Percentiles rank a stretch among this genome's conserved stretches.
Evolutionary conservation across 1,284 basidiomycete genomes (phyloP).

Genomic region (Pyrrhoderma lamaoense): DNA sequence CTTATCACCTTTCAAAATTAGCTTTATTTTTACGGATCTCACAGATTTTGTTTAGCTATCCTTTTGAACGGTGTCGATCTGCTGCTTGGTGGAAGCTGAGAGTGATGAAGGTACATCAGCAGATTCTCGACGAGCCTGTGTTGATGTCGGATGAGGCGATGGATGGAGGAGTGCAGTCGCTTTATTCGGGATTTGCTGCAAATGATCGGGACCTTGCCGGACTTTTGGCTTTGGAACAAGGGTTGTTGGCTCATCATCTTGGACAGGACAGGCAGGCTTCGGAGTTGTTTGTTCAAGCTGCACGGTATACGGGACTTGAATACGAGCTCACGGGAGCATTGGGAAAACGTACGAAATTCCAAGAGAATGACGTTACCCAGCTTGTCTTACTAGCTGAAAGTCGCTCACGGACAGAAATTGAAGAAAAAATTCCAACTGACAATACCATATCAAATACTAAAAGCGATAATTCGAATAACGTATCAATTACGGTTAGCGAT

Average conservation of each 20-base stretch:
- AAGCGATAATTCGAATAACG: slow-evolving; percentile 19
- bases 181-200: slow-evolving; percentile 36
- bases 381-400: slow-evolving; percentile 93
- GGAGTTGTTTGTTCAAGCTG: slow-evolving; percentile 75
- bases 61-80: slow-evolving; percentile 34
- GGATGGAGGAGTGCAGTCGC: slow-evolving; percentile 26
- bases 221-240: slow-evolving; percentile 71
- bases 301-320: slow-evolving; percentile 69
- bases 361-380: slow-evolving; percentile 80
- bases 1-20: slow-evolving; percentile 80
- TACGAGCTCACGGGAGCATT: slow-evolving; percentile 92
- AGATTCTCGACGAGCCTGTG: slow-evolving; percentile 83
- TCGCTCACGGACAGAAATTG: slow-evolving; percentile 33
- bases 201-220: slow-evolving; percentile 61
- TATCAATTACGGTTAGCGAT: slow-evolving; percentile 4
- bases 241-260: slow-evolving; percentile 70
- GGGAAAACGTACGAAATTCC: slow-evolving; percentile 94
- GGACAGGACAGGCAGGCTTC: slow-evolving; percentile 75
- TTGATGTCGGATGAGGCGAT: slow-evolving; percentile 48
- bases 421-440: slow-evolving; percentile 19
- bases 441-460: not conserved
- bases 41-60: slow-evolving; percentile 57
- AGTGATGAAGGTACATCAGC: slow-evolving; percentile 67
- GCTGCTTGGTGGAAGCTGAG: slow-evolving; percentile 79
- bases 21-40: slow-evolving; percentile 76